A percentile compares a stretch with the other conserved stretches of the same genome.
These are phyloP conservation scores for Apiospora phragmitis DNA, from an alignment of 2,329 filamentous ascomycete genomes.

Conservation along the genomic window DNA sequence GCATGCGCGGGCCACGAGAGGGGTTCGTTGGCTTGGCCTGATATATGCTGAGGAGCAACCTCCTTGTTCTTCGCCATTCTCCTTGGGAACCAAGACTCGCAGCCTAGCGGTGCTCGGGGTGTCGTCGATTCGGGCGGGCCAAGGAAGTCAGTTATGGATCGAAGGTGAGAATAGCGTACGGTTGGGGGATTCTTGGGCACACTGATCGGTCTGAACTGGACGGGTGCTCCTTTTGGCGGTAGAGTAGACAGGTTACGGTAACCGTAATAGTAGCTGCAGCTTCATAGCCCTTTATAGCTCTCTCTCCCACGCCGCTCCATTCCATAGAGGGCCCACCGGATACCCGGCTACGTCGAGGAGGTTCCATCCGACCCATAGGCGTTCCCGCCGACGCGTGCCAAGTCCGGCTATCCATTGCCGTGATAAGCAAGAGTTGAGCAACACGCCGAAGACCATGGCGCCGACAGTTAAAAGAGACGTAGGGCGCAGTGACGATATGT, in stretches of 20 bases:
- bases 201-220: background rate
- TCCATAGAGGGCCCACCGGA: background rate
- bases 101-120: background rate
- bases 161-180: background rate
- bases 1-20: slow-evolving; percentile 59
- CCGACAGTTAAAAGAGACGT: background rate
- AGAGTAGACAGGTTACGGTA: background rate
- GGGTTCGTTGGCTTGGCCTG: slow-evolving; percentile 25
- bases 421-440: background rate
- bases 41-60: background rate
- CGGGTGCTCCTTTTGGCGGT: background rate
- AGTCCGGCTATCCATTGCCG: background rate
- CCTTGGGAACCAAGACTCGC: background rate
- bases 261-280: background rate
- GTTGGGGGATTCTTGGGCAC: background rate
- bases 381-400: background rate
- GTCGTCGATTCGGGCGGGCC: background rate
- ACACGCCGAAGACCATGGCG: background rate
- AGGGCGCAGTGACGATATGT: background rate
- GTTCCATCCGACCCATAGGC: background rate
- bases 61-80: background rate
- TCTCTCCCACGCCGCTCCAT: background rate
- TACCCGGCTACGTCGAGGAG: background rate
- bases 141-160: background rate
- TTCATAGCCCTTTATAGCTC: background rate